Percentiles rank a stretch among this genome's conserved stretches.
These are phyloP conservation scores for Helicocarpus griseus DNA, from an alignment of 2,329 filamentous ascomycete species.

Conservation along the genomic window DNA sequence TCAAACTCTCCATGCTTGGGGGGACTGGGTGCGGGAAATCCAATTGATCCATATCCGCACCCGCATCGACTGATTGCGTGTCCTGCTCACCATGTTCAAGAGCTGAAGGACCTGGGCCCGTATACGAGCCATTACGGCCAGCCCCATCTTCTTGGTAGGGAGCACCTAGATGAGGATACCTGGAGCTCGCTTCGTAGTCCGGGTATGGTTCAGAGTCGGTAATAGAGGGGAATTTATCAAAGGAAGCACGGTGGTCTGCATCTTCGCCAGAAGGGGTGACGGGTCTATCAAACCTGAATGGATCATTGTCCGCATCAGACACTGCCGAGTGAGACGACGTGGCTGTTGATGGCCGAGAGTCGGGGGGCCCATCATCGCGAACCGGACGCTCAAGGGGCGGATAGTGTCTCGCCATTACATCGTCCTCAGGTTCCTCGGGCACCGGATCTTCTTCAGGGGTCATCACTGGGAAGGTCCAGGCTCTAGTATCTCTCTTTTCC, in stretches of 20 bases:
- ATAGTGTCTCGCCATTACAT: conserved; percentile 6
- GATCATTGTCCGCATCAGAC: conserved; percentile 33
- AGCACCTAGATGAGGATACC: not conserved
- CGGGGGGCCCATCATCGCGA: conserved; percentile 18
- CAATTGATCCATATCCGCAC: not conserved
- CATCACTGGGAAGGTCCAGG: conserved; percentile 47
- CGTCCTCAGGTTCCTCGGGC: conserved; percentile 10
- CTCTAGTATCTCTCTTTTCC: conserved; percentile 35
- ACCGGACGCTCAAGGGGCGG: not conserved
- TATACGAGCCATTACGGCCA: not conserved
- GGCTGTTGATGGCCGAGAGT: conserved; percentile 31
- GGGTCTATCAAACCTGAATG: conserved; percentile 33
- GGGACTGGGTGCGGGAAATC: conserved; percentile 29
- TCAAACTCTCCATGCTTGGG: conserved; percentile 30
- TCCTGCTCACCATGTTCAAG: not conserved
- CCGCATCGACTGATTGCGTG: not conserved
- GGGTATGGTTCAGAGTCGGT: conserved; percentile 38
- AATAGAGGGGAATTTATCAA: conserved; percentile 36
- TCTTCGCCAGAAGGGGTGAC: conserved; percentile 15
- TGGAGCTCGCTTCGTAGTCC: conserved; percentile 31
- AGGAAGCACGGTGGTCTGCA: conserved; percentile 4
- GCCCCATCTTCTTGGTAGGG: not conserved
- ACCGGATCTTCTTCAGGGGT: conserved; percentile 14
- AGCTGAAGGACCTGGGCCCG: not conserved
- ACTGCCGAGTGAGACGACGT: conserved; percentile 23